These are phyloP conservation scores for Ophiostoma sp. DNA, from an alignment of 2,329 filamentous ascomycete genomes.

Conservation along the genomic window DNA sequence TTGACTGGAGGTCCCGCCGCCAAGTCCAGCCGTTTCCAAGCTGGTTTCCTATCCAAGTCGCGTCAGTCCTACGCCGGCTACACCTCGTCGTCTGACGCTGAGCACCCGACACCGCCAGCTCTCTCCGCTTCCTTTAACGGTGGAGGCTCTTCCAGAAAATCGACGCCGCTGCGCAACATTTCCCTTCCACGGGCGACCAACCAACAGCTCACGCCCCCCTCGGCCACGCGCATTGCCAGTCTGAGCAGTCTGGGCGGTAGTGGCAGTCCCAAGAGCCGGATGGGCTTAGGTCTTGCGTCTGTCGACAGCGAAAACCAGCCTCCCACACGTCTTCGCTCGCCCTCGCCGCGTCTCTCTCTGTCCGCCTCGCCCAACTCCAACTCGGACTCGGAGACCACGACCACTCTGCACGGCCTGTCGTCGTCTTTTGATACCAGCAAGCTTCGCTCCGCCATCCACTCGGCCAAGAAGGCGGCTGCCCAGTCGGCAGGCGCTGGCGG, in stretches of 20 bases:
- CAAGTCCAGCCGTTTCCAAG: constrained; percentile 78
- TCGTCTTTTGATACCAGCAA: constrained; percentile 55
- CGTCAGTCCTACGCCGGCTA: constrained; percentile 20
- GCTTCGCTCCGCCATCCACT: constrained; percentile 56
- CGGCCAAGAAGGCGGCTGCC: constrained; percentile 47
- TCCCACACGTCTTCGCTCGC: constrained; percentile 30
- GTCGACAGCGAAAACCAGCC: constrained; percentile 52
- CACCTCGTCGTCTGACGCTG: constrained; percentile 52
- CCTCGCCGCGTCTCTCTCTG: constrained; percentile 25
- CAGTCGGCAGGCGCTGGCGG: constrained; percentile 32
- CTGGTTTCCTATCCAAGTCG: constrained; percentile 75
- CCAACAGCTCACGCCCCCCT: constrained; percentile 48
- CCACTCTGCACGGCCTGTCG: constrained; percentile 13
- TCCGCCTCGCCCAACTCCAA: constrained; percentile 36
- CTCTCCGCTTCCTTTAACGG: not conserved
- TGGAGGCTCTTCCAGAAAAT: constrained; percentile 22
- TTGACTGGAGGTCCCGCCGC: constrained; percentile 29
- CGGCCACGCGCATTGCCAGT: constrained; percentile 36
- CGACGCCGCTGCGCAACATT: constrained; percentile 51
- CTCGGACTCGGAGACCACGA: constrained; percentile 4
- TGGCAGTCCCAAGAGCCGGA: constrained; percentile 35
- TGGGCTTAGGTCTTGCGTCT: not conserved
- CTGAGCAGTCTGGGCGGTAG: constrained; percentile 27
- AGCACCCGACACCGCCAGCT: constrained; percentile 39
- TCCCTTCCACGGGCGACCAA: constrained; percentile 52